A percentile compares a stretch with the other conserved stretches of the same genome.
Conservation (phyloP, 2,329 filamentous ascomycete genomes). For the Helotiales sp. region DNA sequence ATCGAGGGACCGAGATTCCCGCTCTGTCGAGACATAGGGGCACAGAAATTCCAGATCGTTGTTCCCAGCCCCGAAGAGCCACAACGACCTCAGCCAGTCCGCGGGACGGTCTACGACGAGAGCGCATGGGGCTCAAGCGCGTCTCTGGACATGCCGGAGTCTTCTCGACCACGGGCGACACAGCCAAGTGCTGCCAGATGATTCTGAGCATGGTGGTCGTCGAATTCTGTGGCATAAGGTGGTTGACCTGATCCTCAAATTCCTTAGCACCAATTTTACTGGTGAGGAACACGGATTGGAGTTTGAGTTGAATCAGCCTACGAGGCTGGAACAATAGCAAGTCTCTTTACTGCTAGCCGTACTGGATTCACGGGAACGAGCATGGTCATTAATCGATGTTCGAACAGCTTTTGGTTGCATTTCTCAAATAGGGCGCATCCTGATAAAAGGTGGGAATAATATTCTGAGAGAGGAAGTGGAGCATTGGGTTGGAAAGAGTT, state of each 20-base stretch:
- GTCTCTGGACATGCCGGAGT: conserved; percentile 46
- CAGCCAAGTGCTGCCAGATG: conserved; percentile 5
- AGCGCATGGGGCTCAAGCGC: conserved; percentile 45
- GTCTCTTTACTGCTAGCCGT: conserved; percentile 36
- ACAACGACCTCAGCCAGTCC: conserved; percentile 46
- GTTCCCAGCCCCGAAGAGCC: conserved; percentile 36
- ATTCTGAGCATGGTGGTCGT: conserved; percentile 32
- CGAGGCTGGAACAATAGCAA: conserved; percentile 33
- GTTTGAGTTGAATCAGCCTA: conserved; percentile 4
- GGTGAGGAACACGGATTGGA: conserved; percentile 14
- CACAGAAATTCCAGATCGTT: background rate
- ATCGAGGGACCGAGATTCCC: background rate
- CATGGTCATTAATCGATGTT: conserved; percentile 36
- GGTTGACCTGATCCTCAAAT: conserved; percentile 44
- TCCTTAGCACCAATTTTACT: conserved; percentile 42
- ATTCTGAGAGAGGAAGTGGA: background rate
- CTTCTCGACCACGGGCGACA: conserved; percentile 28
- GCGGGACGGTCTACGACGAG: conserved; percentile 47
- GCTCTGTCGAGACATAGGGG: background rate
- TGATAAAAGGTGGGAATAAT: conserved; percentile 30
- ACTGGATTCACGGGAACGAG: conserved; percentile 41
- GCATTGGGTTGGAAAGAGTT: conserved; percentile 4
- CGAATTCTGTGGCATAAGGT: conserved; percentile 39
- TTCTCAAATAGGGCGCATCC: conserved; percentile 40
- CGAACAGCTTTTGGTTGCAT: conserved; percentile 38